Percentiles rank a stretch among this genome's conserved stretches.
Conservation (phyloP, 192 early-diverging fungal species). For the Rhizophlyctis rosea region DNA sequence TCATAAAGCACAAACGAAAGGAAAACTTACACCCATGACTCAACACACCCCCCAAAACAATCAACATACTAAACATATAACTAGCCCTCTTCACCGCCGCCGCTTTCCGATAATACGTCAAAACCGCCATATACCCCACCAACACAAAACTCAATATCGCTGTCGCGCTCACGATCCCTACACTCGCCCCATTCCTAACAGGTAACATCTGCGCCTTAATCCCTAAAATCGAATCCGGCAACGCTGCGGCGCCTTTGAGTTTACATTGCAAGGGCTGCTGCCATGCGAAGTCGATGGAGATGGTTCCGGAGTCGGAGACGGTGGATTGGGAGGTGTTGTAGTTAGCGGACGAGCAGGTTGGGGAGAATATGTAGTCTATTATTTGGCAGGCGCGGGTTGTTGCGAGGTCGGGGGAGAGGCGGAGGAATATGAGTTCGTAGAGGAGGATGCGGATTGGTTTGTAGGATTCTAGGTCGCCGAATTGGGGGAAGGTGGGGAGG, state of each 20-base stretch:
- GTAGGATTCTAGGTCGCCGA: neutral
- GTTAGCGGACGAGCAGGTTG: neutral
- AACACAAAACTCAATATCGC: neutral
- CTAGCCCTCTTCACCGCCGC: neutral
- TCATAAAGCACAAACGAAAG: neutral
- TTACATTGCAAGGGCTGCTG: neutral
- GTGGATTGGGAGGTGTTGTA: neutral
- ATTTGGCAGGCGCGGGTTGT: neutral
- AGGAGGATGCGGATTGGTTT: neutral
- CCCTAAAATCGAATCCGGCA: neutral
- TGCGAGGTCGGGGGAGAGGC: neutral
- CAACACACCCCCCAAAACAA: neutral
- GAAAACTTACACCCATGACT: neutral
- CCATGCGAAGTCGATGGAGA: neutral
- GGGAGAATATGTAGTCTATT: neutral
- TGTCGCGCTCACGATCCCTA: neutral
- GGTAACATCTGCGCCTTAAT: neutral
- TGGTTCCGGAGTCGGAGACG: neutral
- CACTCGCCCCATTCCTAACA: neutral
- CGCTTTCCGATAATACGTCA: neutral
- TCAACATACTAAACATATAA: neutral
- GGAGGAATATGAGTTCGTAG: neutral
- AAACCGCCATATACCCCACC: neutral
- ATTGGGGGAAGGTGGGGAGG: neutral
- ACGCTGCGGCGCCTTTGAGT: neutral